Base-by-base conservation (phyloP, 176 grass and related monocot species). In the Microstegium vimineum region DNA sequence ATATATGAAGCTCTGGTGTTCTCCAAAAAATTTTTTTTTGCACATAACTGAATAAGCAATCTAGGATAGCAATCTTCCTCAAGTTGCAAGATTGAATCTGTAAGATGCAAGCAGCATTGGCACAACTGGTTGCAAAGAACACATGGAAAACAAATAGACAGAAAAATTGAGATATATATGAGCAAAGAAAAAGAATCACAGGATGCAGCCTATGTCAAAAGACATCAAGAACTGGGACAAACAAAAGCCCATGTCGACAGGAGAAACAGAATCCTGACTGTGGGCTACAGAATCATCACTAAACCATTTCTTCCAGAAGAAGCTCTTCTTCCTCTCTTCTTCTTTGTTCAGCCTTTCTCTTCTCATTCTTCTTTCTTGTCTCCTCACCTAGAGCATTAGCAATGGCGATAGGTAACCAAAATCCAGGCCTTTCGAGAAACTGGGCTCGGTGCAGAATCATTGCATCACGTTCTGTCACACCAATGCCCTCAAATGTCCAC, bases 401-500 rank as follows among this genome's bases (percentile, higher is more conserved):
- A 33, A 94, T 93, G 52, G 88, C 82, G 33, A 93, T 88, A 26
- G 95, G 95, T 51, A 98, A 76, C 85, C 75, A 85, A 88, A 98
- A 98, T 62, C 95, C 95, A 4, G 92, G 92, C 64, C 88, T 71
- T 74, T 98, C 95, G 0, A 94, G 74, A 28, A 93, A 87, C 35
- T 78, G 85, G 67, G 95, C 92, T 79, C 95, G 83, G 59, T 94
- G 91, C 74, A 98, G 90, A 64, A 94, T 90, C 86, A 98, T 81
- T 0, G 95, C 90, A 43, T 98, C 95, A 75, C 95, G 89, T 31
- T 90, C 82, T 16, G 86, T 89, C 49, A 93, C 88, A 80, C 91
- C 79, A 78, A 98, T 75, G 37, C 92, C 95, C 31, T 94, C 75
- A 12, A 93, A 94, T 41, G 92, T 94, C 89, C 91, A 93, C 52